Conservation (phyloP, 495 filamentous ascomycete genomes). For the Neurospora terricola region DNA sequence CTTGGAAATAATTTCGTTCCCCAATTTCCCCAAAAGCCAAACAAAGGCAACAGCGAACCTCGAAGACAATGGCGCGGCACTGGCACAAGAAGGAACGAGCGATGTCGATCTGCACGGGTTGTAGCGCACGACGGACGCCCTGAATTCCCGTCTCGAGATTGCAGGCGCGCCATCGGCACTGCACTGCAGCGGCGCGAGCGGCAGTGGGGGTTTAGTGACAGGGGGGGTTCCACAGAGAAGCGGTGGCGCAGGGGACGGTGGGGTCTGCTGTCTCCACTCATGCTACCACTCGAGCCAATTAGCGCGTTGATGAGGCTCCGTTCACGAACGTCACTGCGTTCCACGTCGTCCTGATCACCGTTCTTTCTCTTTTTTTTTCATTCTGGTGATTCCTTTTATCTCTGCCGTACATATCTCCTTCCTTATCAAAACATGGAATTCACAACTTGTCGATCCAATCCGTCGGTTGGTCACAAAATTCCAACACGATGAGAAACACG, state of each 20-base stretch:
- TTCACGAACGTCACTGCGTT: neutral
- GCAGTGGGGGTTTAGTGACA: neutral
- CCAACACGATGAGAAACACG: neutral
- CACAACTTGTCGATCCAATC: neutral
- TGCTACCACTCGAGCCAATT: neutral
- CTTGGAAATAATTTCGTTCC: neutral
- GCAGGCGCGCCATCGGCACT: neutral
- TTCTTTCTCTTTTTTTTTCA: neutral
- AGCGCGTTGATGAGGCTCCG: neutral
- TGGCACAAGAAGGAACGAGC: neutral
- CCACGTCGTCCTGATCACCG: neutral
- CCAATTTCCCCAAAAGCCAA: neutral
- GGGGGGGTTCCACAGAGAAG: neutral
- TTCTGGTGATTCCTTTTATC: neutral
- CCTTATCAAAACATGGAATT: neutral
- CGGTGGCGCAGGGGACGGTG: neutral
- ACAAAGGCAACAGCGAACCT: neutral
- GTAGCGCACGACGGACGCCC: neutral
- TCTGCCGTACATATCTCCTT: neutral
- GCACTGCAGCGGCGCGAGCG: neutral
- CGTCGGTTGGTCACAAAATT: neutral
- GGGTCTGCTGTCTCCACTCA: neutral
- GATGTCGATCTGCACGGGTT: neutral
- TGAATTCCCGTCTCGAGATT: neutral
- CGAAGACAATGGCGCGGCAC: neutral